Evolutionary conservation across 2,329 filamentous ascomycete species (phyloP), one percentile per base, ranked within the genome.

Genomic region (Ophiostoma australiae): DNA sequence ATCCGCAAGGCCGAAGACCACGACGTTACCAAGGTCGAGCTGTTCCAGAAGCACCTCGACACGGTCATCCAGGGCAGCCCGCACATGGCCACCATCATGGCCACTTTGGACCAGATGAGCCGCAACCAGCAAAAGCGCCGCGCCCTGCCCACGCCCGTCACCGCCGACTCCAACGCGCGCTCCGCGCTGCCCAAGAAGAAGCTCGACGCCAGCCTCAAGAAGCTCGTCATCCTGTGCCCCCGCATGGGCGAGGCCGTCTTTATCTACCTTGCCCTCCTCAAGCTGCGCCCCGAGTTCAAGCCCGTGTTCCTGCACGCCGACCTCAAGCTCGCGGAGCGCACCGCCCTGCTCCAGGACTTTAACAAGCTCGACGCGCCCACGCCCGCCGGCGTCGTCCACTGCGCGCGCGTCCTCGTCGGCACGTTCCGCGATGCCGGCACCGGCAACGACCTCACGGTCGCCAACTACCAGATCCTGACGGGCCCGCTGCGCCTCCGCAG

Each of bases 401-500:
- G 65, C 33, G 55, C 73, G 5, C 73, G 71, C 17, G 63, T 75
- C 0, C 70, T 75, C 1, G 72, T 75, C 3, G 73, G 73, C 68
- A 71, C 73, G 1, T 75, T 75, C 63, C 71, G 73, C 67, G 72
- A 73, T 41, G 74, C 70, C 55, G 74, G 74, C 67, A 75, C 74
- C 1, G 74, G 74, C 63, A 73, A 74, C 70, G 73, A 75, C 68
- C 70, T 75, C 0, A 68, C 70, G 3, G 72, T 72, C 4, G 74
- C 72, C 69, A 75, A 68, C 71, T 76, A 75, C 73, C 75, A 75
- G 73, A 71, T 75, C 39, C 68, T 75, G 41, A 75, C 75, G 2
- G 74, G 74, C 8, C 73, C 74, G 33, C 67, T 75, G 72, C 72
- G 75, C 13, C 70, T 75, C 39, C 69, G 61, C 72, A 74, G 73